Percentiles rank a stretch among this genome's conserved stretches.
Conservation (phyloP, 495 filamentous ascomycete genomes). For the Penicillium ochrochloron region DNA sequence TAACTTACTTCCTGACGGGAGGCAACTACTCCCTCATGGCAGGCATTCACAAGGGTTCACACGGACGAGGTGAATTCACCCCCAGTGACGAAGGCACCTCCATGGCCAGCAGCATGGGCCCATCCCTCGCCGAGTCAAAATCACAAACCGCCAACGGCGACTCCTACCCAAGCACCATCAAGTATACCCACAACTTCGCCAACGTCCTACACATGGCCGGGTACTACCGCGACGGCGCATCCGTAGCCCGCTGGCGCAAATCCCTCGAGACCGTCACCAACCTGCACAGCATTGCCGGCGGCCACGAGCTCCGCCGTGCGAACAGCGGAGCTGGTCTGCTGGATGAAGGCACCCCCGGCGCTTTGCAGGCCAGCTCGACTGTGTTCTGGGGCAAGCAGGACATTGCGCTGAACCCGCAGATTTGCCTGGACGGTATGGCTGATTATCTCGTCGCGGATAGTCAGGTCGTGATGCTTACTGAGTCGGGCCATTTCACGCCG, state of each 20-base stretch:
- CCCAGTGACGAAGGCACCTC: constrained; percentile 41
- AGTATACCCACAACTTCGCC: constrained; percentile 32
- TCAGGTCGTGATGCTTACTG: constrained; percentile 46
- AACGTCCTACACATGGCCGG: constrained; percentile 48
- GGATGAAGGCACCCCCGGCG: constrained; percentile 48
- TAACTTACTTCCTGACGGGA: constrained; percentile 41
- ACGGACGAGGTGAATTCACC: constrained; percentile 34
- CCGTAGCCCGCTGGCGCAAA: constrained; percentile 48
- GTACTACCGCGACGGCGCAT: constrained; percentile 55
- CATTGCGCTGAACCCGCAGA: constrained; percentile 39
- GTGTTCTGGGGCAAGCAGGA: constrained; percentile 59
- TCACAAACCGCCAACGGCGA: constrained; percentile 40
- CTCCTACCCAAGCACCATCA: constrained; percentile 37
- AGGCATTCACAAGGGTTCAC: constrained; percentile 36
- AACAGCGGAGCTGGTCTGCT: constrained; percentile 50
- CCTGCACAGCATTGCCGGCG: constrained; percentile 45
- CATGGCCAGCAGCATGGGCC: constrained; percentile 50
- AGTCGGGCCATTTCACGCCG: constrained; percentile 49
- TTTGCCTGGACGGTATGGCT: constrained; percentile 48
- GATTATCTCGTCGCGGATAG: constrained; percentile 47
- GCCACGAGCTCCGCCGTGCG: constrained; percentile 28
- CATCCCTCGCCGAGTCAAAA: constrained; percentile 39
- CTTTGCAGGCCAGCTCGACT: constrained; percentile 52
- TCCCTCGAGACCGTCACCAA: constrained; percentile 50
- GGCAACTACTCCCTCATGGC: constrained; percentile 51